A percentile compares a stretch with the other conserved stretches of the same genome.
These are phyloP conservation scores for Polyplosphaeria fusca DNA, from an alignment of 495 filamentous ascomycete species.

Conservation along the genomic window DNA sequence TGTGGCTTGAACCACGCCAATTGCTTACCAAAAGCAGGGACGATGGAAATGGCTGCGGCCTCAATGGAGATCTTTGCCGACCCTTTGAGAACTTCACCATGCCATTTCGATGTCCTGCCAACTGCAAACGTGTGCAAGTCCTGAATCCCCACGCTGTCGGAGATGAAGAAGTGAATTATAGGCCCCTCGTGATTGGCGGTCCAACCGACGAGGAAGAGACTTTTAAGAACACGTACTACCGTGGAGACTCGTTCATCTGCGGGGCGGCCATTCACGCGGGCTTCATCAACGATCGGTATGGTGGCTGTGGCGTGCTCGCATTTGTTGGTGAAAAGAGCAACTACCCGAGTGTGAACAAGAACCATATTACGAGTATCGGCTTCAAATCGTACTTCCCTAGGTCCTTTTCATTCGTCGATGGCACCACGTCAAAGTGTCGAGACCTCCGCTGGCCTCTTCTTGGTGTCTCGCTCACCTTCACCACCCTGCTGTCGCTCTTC, in stretches of 20 bases:
- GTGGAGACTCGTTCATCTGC: slow-evolving; percentile 47
- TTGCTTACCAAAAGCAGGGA: slow-evolving; percentile 23
- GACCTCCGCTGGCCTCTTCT: slow-evolving; percentile 47
- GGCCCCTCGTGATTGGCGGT: slow-evolving; percentile 43
- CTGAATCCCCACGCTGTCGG: slow-evolving; percentile 44
- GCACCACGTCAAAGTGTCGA: slow-evolving; percentile 39
- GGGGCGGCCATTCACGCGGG: slow-evolving; percentile 44
- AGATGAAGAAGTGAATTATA: slow-evolving; percentile 42
- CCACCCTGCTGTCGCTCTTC: slow-evolving; percentile 42
- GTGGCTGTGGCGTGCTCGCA: slow-evolving; percentile 44
- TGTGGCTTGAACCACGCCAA: background rate
- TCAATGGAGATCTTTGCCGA: slow-evolving; percentile 44
- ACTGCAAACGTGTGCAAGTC: slow-evolving; percentile 39
- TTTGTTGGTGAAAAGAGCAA: slow-evolving; percentile 39
- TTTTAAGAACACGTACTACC: slow-evolving; percentile 36
- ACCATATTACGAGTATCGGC: slow-evolving; percentile 38
- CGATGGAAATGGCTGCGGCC: slow-evolving; percentile 45
- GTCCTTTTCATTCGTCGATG: slow-evolving; percentile 43
- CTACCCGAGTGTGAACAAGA: slow-evolving; percentile 36
- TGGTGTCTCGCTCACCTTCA: slow-evolving; percentile 41
- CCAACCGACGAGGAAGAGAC: slow-evolving; percentile 35
- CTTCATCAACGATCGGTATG: slow-evolving; percentile 40
- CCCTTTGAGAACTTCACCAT: slow-evolving; percentile 42
- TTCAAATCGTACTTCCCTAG: slow-evolving; percentile 46
- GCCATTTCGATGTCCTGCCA: slow-evolving; percentile 45